Evolutionary conservation across 768 basidiomycete genomes (phyloP).

Genomic region (Lactifluus rugatus): DNA sequence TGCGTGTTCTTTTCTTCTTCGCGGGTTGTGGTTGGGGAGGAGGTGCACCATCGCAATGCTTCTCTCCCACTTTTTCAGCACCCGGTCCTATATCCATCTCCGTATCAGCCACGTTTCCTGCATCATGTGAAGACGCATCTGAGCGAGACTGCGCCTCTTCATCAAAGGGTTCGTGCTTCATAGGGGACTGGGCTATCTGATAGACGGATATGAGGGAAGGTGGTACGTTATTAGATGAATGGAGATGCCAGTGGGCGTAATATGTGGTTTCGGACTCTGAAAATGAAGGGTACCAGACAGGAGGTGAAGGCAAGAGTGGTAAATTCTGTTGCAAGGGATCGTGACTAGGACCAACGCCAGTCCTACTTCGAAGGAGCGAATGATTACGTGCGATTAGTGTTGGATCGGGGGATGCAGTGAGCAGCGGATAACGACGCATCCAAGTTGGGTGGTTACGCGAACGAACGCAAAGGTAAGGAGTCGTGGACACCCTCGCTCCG

Average conservation of each 20-base stretch:
- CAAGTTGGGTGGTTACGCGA: slow-evolving; percentile 9
- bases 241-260: not conserved
- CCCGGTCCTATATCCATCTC: slow-evolving; percentile 43
- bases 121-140: slow-evolving; percentile 22
- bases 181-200: not conserved
- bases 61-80: slow-evolving; percentile 22
- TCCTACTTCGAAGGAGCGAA: slow-evolving; percentile 13
- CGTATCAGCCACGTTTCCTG: slow-evolving; percentile 43
- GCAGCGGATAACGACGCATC: slow-evolving; percentile 9
- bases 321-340: slow-evolving; percentile 5
- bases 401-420: slow-evolving; percentile 2
- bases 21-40: slow-evolving; percentile 33
- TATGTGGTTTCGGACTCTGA: not conserved
- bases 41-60: slow-evolving; percentile 23
- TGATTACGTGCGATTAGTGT: slow-evolving; percentile 17
- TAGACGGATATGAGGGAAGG: not conserved
- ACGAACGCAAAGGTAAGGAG: not conserved
- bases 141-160: slow-evolving; percentile 13
- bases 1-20: slow-evolving; percentile 78
- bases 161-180: slow-evolving; percentile 15
- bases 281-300: not conserved
- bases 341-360: slow-evolving; percentile 11
- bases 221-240: not conserved
- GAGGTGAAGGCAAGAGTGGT: not conserved
- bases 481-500: slow-evolving; percentile 11